phyloP scores from a whole-genome alignment of 495 filamentous ascomycete species.

The Hypoxylon cercidicola region DNA sequence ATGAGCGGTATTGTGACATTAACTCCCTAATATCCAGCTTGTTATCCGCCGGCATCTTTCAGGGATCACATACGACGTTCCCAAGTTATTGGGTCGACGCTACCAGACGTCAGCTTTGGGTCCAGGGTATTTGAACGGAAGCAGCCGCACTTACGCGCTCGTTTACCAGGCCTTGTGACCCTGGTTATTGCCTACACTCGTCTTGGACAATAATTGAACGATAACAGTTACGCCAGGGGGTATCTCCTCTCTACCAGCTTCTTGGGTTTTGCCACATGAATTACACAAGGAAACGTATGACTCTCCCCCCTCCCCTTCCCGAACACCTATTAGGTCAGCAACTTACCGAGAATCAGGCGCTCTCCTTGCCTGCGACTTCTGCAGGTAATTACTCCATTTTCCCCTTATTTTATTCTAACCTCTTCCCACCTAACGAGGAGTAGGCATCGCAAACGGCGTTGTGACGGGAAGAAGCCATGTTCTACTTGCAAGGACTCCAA shows the following conservation, averaged over 20 bases:
- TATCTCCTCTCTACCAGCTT: slow-evolving; percentile 21
- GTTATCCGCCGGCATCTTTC: slow-evolving; percentile 15
- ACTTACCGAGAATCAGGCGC: slow-evolving; percentile 42
- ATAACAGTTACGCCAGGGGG: slow-evolving; percentile 39
- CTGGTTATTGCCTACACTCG: slow-evolving; percentile 36
- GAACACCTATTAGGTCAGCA: slow-evolving; percentile 11
- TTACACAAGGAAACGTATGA: slow-evolving; percentile 50
- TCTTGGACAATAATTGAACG: slow-evolving; percentile 25
- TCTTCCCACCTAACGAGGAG: slow-evolving; percentile 20
- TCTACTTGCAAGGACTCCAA: slow-evolving; percentile 49
- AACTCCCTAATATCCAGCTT: slow-evolving; percentile 25
- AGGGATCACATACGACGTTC: slow-evolving; percentile 29
- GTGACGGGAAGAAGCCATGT: slow-evolving; percentile 48
- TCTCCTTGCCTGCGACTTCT: slow-evolving; percentile 51
- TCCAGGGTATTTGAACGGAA: slow-evolving; percentile 41
- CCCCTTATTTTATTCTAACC: slow-evolving; percentile 5
- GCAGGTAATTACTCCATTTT: slow-evolving; percentile 32
- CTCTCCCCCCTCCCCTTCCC: slow-evolving; percentile 13
- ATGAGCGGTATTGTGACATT: slow-evolving; percentile 29
- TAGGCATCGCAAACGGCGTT: slow-evolving; percentile 49
- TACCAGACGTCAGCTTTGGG: slow-evolving; percentile 16
- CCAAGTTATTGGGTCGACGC: slow-evolving; percentile 35
- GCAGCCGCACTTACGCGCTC: slow-evolving; percentile 39
- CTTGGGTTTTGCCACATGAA: slow-evolving; percentile 45
- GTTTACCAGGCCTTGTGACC: slow-evolving; percentile 19